phyloP scores from a whole-genome alignment of 169 alveolate genomes.

The Prorocentrum cordatum region DNA sequence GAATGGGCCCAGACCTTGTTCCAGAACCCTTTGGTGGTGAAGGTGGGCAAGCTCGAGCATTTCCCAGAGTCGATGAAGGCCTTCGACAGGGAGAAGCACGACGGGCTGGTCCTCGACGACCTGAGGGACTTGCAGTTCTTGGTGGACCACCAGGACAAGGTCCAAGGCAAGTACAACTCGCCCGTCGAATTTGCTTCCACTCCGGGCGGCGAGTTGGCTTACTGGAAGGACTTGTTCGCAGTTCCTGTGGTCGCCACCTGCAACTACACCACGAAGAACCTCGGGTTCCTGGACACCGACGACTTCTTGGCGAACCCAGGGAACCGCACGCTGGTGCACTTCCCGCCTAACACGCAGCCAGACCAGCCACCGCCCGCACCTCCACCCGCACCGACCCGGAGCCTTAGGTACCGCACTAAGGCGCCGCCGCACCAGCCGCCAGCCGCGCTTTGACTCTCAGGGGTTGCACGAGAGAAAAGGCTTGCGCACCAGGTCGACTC shows the following conservation, averaged over 20 bases:
- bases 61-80: background rate
- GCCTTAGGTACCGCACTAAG: too few relatives aligned
- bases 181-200: background rate
- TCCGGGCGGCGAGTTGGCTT: slow-evolving; percentile 7
- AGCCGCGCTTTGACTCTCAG: too few relatives aligned
- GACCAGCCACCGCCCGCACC: too few relatives aligned
- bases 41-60: background rate
- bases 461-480: too few relatives aligned
- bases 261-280: background rate
- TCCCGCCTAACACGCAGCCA: too few relatives aligned
- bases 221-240: background rate
- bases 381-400: too few relatives aligned
- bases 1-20: background rate
- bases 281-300: background rate
- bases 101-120: background rate
- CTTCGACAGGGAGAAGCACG: background rate
- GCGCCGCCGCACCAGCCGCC: too few relatives aligned
- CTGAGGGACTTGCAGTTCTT: background rate
- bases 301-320: background rate
- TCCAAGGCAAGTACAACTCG: slow-evolving; percentile 9
- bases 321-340: background rate
- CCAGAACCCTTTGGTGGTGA: background rate
- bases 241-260: background rate
- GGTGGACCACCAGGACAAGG: slow-evolving; percentile 14
- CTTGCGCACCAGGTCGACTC: too few relatives aligned